phyloP scores from a whole-genome alignment of 805 yeast species.

The Sugiyamaella chiloensis region DNA sequence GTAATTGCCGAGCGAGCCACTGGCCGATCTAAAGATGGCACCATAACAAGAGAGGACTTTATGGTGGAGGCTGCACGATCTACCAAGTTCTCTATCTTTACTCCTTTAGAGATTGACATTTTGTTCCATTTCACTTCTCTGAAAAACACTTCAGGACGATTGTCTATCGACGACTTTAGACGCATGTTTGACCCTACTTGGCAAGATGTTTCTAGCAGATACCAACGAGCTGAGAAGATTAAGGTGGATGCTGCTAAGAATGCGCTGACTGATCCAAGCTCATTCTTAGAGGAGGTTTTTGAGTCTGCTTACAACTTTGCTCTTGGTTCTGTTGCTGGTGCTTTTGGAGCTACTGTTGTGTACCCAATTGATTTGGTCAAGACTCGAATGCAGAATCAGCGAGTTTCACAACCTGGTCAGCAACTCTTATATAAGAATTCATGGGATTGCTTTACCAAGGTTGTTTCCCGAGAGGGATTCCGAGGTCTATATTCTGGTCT shows the following conservation, averaged over 20 bases:
- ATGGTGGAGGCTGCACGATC: slow-evolving; percentile 39
- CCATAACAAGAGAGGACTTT: slow-evolving; percentile 37
- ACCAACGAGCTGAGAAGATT: slow-evolving; percentile 30
- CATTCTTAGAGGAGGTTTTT: slow-evolving; percentile 59
- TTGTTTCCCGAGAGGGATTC: slow-evolving; percentile 71
- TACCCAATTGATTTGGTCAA: slow-evolving; percentile 95
- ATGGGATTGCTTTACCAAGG: slow-evolving; percentile 79
- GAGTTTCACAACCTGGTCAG: slow-evolving; percentile 52
- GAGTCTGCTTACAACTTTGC: slow-evolving; percentile 85
- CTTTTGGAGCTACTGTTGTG: slow-evolving; percentile 96
- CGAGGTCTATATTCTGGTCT: slow-evolving; percentile 88
- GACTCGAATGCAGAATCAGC: slow-evolving; percentile 96
- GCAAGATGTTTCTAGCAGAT: slow-evolving; percentile 37
- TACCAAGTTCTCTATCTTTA: slow-evolving; percentile 39
- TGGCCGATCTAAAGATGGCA: slow-evolving; percentile 33
- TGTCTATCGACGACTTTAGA: slow-evolving; percentile 36
- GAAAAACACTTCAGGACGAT: slow-evolving; percentile 31
- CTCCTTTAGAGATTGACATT: slow-evolving; percentile 43
- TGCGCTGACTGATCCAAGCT: slow-evolving; percentile 35
- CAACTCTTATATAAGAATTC: slow-evolving; percentile 66
- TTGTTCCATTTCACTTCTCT: slow-evolving; percentile 40
- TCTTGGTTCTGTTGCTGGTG: slow-evolving; percentile 93
- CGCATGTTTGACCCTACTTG: slow-evolving; percentile 43
- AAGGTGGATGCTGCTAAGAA: slow-evolving; percentile 41
- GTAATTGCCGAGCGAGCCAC: slow-evolving; percentile 36